Conservation (phyloP, 1,284 basidiomycete species). For the Tranzscheliella williamsii region DNA sequence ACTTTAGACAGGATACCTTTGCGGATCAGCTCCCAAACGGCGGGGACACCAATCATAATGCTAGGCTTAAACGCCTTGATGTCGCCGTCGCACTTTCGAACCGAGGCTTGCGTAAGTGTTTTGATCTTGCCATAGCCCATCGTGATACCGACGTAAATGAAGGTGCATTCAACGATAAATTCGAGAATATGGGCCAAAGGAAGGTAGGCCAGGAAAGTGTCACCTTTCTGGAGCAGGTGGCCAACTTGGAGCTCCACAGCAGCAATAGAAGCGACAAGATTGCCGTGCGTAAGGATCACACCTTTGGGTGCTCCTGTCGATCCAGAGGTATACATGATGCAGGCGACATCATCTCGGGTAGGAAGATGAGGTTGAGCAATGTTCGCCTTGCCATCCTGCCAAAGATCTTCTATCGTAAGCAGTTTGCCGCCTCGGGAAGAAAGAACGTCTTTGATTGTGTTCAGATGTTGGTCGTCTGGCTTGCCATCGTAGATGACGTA, state of each 20-base stretch:
- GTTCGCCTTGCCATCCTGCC: conserved; percentile 63
- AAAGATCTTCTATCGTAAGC: conserved; percentile 49
- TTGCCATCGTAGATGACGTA: conserved; percentile 81
- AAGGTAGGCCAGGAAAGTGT: conserved; percentile 84
- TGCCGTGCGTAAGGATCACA: conserved; percentile 83
- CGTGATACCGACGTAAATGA: conserved; percentile 67
- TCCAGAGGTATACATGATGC: conserved; percentile 98
- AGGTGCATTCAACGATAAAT: conserved; percentile 70
- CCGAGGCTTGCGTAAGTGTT: conserved; percentile 89
- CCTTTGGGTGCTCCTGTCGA: conserved; percentile 91
- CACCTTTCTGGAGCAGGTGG: conserved; percentile 72
- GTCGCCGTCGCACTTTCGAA: conserved; percentile 87
- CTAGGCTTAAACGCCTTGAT: conserved; percentile 78
- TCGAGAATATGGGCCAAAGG: conserved; percentile 90
- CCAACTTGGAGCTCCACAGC: conserved; percentile 76
- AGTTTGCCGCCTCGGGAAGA: conserved; percentile 38
- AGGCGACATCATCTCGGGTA: conserved; percentile 66
- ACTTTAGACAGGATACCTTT: conserved; percentile 85
- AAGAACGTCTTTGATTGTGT: conserved; percentile 56
- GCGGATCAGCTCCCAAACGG: conserved; percentile 71
- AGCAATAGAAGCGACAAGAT: conserved; percentile 82
- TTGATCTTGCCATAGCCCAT: conserved; percentile 90
- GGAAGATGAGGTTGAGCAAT: conserved; percentile 31
- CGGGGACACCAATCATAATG: conserved; percentile 88
- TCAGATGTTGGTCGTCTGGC: conserved; percentile 61